A percentile compares a stretch with the other conserved stretches of the same genome.
Evolutionary conservation across 2,329 filamentous ascomycete species (phyloP).

Genomic region (Hypoxylon sp.): DNA sequence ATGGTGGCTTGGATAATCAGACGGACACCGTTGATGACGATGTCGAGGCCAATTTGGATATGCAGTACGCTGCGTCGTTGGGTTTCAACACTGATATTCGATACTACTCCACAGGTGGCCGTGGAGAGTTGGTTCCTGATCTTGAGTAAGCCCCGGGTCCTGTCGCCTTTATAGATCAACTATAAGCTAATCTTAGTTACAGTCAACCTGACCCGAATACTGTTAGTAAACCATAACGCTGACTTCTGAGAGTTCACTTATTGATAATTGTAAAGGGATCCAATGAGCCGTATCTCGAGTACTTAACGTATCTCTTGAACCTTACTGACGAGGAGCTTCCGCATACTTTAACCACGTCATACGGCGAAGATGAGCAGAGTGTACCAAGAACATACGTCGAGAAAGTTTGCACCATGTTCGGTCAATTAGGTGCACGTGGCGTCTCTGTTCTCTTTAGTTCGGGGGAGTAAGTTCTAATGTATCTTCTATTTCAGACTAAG

Average conservation of each 20-base stretch:
- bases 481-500: neutral
- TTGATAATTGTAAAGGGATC: constrained; percentile 23
- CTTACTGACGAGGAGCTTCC: constrained; percentile 48
- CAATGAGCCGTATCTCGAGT: constrained; percentile 51
- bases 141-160: constrained; percentile 53
- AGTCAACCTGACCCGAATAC: constrained; percentile 46
- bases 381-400: constrained; percentile 48
- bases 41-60: constrained; percentile 71
- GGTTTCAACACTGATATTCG: constrained; percentile 65
- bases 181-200: constrained; percentile 20
- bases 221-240: constrained; percentile 26
- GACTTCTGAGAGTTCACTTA: neutral
- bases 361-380: constrained; percentile 51
- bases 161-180: constrained; percentile 5
- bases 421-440: constrained; percentile 50
- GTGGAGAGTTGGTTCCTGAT: constrained; percentile 66
- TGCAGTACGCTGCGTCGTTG: constrained; percentile 68
- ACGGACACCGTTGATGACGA: constrained; percentile 57
- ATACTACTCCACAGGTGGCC: constrained; percentile 70
- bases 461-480: constrained; percentile 47
- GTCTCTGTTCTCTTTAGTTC: constrained; percentile 51
- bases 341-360: constrained; percentile 49
- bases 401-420: constrained; percentile 51
- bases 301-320: constrained; percentile 48
- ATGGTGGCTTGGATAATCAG: constrained; percentile 68